A percentile compares a stretch with the other conserved stretches of the same genome.
These are phyloP conservation scores for Colletotrichum lindemuthianum DNA, from an alignment of 2,329 filamentous ascomycete species.

Conservation along the genomic window DNA sequence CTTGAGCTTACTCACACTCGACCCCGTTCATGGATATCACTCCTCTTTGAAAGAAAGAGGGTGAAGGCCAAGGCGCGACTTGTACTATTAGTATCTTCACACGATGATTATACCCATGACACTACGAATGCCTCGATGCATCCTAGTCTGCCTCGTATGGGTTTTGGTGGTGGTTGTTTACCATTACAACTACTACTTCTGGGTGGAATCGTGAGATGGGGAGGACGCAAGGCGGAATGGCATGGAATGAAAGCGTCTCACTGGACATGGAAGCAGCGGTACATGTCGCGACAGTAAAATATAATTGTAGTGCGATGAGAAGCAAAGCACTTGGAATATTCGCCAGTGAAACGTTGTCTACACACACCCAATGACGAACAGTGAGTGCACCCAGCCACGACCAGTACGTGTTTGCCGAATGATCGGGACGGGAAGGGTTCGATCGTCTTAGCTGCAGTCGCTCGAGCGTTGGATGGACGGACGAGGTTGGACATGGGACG, in stretches of 20 bases:
- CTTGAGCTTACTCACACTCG: neutral
- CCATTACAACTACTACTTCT: neutral
- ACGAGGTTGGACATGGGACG: neutral
- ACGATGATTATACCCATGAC: constrained; percentile 35
- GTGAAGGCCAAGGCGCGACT: constrained; percentile 2
- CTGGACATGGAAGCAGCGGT: constrained; percentile 5
- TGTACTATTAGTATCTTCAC: constrained; percentile 32
- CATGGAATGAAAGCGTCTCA: neutral
- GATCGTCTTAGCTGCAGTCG: constrained; percentile 17
- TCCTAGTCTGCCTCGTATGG: constrained; percentile 24
- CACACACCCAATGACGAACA: too few species aligned
- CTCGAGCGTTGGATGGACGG: constrained; percentile 29
- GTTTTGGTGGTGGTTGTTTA: neutral
- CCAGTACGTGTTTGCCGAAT: neutral
- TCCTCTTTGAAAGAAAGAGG: constrained; percentile 7
- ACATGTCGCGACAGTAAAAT: constrained; percentile 29
- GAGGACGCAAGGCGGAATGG: too few species aligned
- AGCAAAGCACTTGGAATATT: neutral
- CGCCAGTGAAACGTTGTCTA: neutral
- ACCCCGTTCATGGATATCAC: neutral
- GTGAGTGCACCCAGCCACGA: too few species aligned
- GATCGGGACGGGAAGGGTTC: constrained; percentile 11
- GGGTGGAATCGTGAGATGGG: neutral
- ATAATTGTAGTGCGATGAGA: constrained; percentile 22
- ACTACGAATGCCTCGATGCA: constrained; percentile 21